Conservation (phyloP, 192 early-diverging fungal species). For the Coemansia sp. region DNA sequence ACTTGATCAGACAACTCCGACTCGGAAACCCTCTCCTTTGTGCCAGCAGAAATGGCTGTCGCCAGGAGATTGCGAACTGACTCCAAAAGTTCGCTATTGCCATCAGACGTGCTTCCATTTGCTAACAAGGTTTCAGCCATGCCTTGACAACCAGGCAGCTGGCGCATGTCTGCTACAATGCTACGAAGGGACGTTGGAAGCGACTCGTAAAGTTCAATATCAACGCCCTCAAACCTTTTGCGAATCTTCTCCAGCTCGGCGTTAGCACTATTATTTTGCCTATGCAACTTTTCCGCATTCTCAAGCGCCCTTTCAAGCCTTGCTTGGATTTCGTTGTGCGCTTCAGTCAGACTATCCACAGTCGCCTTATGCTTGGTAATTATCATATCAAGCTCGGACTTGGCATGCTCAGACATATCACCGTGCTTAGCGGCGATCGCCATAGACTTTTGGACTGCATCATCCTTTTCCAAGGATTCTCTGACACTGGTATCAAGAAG, state of each 20-base stretch:
- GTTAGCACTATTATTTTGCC: slow-evolving; percentile 7
- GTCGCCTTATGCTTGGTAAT: neutral
- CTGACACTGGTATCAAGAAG: slow-evolving; percentile 30
- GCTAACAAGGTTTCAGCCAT: neutral
- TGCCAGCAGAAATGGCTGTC: slow-evolving; percentile 9
- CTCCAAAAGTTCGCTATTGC: slow-evolving; percentile 4
- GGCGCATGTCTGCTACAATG: slow-evolving; percentile 1
- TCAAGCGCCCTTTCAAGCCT: slow-evolving; percentile 9
- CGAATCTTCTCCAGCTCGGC: slow-evolving; percentile 11
- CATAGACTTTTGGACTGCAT: slow-evolving; percentile 19
- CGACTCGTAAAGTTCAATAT: neutral
- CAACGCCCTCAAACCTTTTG: neutral
- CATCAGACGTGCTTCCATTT: too few species aligned
- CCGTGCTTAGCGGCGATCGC: slow-evolving; percentile 9
- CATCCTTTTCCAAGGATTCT: slow-evolving; percentile 42
- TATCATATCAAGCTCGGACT: slow-evolving; percentile 15
- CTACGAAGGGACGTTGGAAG: slow-evolving; percentile 7
- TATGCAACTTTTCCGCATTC: slow-evolving; percentile 7
- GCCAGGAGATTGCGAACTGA: slow-evolving; percentile 2
- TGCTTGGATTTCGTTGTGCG: slow-evolving; percentile 11
- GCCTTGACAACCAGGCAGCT: slow-evolving; percentile 17
- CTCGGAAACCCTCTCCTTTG: slow-evolving; percentile 1
- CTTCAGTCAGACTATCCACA: slow-evolving; percentile 2
- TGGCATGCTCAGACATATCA: slow-evolving; percentile 10
- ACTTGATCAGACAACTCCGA: neutral